These are phyloP conservation scores for Neurospora sp. DNA, from an alignment of 495 filamentous ascomycete genomes.

Conservation along the genomic window DNA sequence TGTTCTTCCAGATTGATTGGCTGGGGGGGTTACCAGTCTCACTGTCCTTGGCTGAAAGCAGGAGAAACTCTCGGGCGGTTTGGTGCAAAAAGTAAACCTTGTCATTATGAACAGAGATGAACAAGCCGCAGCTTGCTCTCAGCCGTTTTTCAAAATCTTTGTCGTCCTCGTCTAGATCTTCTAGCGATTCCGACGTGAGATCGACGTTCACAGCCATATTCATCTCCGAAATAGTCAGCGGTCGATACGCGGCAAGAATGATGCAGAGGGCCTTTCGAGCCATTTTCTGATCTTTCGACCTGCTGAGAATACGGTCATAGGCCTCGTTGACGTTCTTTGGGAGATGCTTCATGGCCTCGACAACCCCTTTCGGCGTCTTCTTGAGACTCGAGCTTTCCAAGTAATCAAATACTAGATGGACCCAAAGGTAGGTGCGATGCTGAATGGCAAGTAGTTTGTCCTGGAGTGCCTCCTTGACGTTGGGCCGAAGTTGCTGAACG, in stretches of 20 bases:
- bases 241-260: slow-evolving; percentile 10
- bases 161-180: slow-evolving; percentile 12
- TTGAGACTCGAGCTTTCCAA: slow-evolving; percentile 1
- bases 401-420: slow-evolving; percentile 10
- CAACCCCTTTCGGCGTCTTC: slow-evolving; percentile 6
- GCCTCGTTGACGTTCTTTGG: slow-evolving; percentile 12
- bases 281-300: background rate
- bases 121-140: slow-evolving; percentile 14
- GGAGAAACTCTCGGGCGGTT: slow-evolving; percentile 19
- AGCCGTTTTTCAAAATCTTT: slow-evolving; percentile 5
- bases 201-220: slow-evolving; percentile 6
- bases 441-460: background rate
- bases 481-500: background rate
- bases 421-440: slow-evolving; percentile 14
- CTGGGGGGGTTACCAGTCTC: no score
- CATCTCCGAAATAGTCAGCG: slow-evolving; percentile 9
- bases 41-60: background rate
- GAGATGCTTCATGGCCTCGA: slow-evolving; percentile 1
- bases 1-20: no score
- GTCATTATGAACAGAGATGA: slow-evolving; percentile 11
- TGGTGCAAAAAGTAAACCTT: slow-evolving; percentile 22
- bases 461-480: background rate
- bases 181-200: background rate
- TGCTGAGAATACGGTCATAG: slow-evolving; percentile 16
- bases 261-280: slow-evolving; percentile 10